Conservation (phyloP, 2,329 filamentous ascomycete genomes). For the Calonectria ilicicola region DNA sequence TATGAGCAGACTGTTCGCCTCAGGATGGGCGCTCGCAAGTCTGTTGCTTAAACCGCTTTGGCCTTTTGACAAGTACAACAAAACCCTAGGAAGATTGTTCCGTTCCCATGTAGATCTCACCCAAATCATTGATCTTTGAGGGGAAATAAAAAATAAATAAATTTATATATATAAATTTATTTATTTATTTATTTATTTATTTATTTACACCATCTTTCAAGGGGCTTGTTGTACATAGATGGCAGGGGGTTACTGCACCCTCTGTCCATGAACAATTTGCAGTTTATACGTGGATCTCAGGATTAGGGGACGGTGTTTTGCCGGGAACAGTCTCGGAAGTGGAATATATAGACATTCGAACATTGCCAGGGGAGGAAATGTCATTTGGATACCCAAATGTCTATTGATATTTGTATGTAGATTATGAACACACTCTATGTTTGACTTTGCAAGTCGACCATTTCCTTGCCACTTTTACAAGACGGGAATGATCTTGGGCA, state of each 20-base stretch:
- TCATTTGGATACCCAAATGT: conserved; percentile 45
- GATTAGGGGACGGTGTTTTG: conserved; percentile 25
- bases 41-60: conserved; percentile 44
- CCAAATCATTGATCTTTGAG: too few relatives aligned
- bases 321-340: background rate
- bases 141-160: too few relatives aligned
- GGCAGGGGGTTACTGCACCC: conserved; percentile 19
- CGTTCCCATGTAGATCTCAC: too few relatives aligned
- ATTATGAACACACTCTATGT: conserved; percentile 32
- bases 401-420: conserved; percentile 21
- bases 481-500: conserved; percentile 60
- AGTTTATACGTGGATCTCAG: conserved; percentile 20
- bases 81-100: too few relatives aligned
- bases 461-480: conserved; percentile 4
- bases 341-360: conserved; percentile 4
- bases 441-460: background rate
- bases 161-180: too few relatives aligned
- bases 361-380: conserved; percentile 17
- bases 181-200: too few relatives aligned
- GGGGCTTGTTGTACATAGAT: background rate
- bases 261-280: conserved; percentile 25
- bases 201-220: too few relatives aligned
- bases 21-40: conserved; percentile 60
- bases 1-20: conserved; percentile 85
- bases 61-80: conserved; percentile 11